These are phyloP conservation scores for Azolla pinnata DNA, from an alignment of 75 land plant species.

Conservation along the genomic window DNA sequence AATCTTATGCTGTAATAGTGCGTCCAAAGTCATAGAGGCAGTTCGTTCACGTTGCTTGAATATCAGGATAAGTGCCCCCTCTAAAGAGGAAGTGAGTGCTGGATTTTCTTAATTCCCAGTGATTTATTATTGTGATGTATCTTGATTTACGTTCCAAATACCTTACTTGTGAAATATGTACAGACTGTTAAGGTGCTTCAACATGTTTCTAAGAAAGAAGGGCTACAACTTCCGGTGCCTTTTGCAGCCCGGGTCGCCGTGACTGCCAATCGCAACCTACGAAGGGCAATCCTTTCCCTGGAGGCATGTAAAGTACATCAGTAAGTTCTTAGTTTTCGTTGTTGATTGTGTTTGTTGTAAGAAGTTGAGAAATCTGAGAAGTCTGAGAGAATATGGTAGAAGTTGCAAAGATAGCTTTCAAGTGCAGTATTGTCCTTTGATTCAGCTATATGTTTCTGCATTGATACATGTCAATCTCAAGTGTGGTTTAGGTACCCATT, in stretches of 20 bases:
- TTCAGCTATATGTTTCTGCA: neutral
- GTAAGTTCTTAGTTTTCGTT: slow-evolving; percentile 35
- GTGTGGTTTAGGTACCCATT: slow-evolving; percentile 78
- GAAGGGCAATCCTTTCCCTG: slow-evolving; percentile 78
- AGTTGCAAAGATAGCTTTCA: neutral
- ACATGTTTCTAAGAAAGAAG: slow-evolving; percentile 83
- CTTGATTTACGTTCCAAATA: too few relatives aligned
- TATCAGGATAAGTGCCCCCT: slow-evolving; percentile 75
- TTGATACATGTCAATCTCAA: slow-evolving; percentile 6
- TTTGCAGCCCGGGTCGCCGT: slow-evolving; percentile 69
- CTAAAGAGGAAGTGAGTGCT: slow-evolving; percentile 52
- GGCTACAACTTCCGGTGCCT: slow-evolving; percentile 58
- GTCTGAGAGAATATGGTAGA: neutral
- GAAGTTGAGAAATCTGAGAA: too few relatives aligned
- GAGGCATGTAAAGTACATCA: slow-evolving; percentile 97
- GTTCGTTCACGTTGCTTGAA: slow-evolving; percentile 92
- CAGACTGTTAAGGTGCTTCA: slow-evolving; percentile 76
- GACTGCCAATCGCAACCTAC: slow-evolving; percentile 71
- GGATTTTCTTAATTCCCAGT: neutral
- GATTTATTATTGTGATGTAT: too few relatives aligned
- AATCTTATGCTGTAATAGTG: slow-evolving; percentile 88
- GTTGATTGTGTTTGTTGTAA: too few relatives aligned
- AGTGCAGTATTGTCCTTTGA: neutral
- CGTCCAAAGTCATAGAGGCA: slow-evolving; percentile 92
- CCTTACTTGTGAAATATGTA: too few relatives aligned